Evolutionary conservation across 1,284 basidiomycete species (phyloP).

Genomic region (Malassezia equina): DNA sequence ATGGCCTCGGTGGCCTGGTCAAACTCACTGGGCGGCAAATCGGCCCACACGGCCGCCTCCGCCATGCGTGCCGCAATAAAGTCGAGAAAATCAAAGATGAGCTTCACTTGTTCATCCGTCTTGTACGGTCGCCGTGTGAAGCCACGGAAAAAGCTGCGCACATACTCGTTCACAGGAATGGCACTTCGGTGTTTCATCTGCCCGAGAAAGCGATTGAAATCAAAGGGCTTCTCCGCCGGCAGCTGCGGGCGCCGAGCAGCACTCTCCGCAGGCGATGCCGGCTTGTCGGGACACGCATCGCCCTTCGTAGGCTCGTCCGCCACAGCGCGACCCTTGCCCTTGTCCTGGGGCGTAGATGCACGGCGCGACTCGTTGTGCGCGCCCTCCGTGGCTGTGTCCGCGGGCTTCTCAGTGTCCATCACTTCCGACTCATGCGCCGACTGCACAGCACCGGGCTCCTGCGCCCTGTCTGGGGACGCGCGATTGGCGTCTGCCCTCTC

Average conservation of each 20-base stretch:
- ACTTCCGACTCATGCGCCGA: neutral
- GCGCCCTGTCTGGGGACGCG: neutral
- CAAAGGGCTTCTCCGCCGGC: constrained; percentile 33
- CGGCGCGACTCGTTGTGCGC: neutral
- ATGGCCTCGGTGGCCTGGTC: constrained; percentile 96
- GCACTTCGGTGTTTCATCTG: constrained; percentile 46
- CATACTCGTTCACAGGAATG: constrained; percentile 44
- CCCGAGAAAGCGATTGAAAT: constrained; percentile 47
- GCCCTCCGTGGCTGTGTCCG: neutral
- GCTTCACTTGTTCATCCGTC: constrained; percentile 41
- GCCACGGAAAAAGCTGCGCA: constrained; percentile 41
- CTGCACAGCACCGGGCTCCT: neutral
- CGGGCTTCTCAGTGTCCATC: too few relatives aligned
- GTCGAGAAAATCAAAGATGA: constrained; percentile 47
- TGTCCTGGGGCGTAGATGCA: neutral
- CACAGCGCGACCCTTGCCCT: neutral
- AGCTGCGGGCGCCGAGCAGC: neutral
- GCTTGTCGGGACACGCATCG: too few relatives aligned
- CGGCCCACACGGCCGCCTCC: constrained; percentile 36
- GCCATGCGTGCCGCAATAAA: constrained; percentile 43
- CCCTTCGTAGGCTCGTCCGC: neutral
- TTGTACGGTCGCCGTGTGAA: constrained; percentile 47
- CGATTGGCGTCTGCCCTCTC: neutral
- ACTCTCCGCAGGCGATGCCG: neutral
- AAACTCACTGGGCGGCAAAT: constrained; percentile 64